Conservation (phyloP, 129 eudicot genomes). For the Lactuca saligna region DNA sequence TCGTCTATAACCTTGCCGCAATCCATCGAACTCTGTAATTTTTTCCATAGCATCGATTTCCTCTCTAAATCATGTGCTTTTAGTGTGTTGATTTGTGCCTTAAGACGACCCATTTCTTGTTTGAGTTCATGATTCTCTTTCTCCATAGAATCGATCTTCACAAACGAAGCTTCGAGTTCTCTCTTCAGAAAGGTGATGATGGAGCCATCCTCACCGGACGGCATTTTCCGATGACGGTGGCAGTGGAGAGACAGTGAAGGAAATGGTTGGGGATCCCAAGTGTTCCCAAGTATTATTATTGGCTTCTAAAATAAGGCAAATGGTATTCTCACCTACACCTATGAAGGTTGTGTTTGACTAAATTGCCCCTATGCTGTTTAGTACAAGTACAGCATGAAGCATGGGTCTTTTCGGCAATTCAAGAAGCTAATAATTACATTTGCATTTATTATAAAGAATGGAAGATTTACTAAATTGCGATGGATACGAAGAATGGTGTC, state of each 20-base stretch:
- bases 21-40: conserved; percentile 51
- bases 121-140: conserved; percentile 62
- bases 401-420: conserved; percentile 15
- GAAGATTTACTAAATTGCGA: not conserved
- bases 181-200: conserved; percentile 38
- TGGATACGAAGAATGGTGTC: too few species aligned
- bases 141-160: conserved; percentile 48
- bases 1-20: conserved; percentile 31
- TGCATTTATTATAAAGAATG: not conserved
- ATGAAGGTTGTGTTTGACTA: not conserved
- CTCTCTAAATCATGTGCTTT: conserved; percentile 74
- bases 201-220: conserved; percentile 29
- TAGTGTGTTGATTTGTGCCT: conserved; percentile 47
- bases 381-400: not conserved
- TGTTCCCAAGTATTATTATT: conserved; percentile 31
- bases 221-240: conserved; percentile 29
- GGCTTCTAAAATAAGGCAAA: conserved; percentile 50
- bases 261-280: conserved; percentile 31
- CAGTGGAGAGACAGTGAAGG: conserved; percentile 22
- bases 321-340: conserved; percentile 37
- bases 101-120: conserved; percentile 54
- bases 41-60: conserved; percentile 63
- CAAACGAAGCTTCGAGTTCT: conserved; percentile 60
- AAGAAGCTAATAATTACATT: not conserved
- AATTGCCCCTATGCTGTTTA: conserved; percentile 22